These are phyloP conservation scores for Arctostaphylos glauca DNA, from an alignment of 148 eudicot genomes.

Conservation along the genomic window DNA sequence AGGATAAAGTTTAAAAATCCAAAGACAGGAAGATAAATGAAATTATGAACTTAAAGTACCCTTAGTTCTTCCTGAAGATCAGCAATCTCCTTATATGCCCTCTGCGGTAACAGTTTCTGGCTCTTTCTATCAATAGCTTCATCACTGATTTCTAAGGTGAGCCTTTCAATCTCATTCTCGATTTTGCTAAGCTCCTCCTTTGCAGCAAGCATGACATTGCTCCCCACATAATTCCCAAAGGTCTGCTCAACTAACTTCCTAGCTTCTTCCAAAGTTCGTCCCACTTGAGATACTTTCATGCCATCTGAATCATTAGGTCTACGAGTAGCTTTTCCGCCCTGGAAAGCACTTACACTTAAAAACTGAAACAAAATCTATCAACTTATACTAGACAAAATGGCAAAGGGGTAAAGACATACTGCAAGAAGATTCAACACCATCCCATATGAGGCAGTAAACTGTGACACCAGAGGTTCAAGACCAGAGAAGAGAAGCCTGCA, in stretches of 20 bases:
- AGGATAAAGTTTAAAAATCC: not conserved
- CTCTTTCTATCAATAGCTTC: conserved; percentile 82
- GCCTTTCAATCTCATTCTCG: conserved; percentile 66
- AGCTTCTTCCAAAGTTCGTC: conserved; percentile 91
- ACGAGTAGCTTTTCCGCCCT: conserved; percentile 88
- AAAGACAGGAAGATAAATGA: conserved; percentile 9
- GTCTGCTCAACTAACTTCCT: conserved; percentile 94
- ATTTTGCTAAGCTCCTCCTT: conserved; percentile 83
- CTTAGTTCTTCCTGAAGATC: conserved; percentile 78
- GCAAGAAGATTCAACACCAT: conserved; percentile 99
- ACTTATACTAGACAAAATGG: conserved; percentile 1
- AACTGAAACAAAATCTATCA: not conserved
- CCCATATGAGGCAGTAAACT: conserved; percentile 97
- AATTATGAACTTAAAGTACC: conserved; percentile 33
- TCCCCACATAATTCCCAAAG: conserved; percentile 98
- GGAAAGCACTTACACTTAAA: conserved; percentile 22
- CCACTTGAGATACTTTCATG: conserved; percentile 46
- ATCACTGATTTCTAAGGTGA: conserved; percentile 72
- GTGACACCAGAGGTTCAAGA: conserved; percentile 92
- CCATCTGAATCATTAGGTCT: conserved; percentile 56
- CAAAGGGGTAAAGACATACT: conserved; percentile 38
- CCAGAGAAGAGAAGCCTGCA: conserved; percentile 89
- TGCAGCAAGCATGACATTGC: conserved; percentile 96
- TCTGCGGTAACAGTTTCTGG: conserved; percentile 54
- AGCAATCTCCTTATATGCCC: conserved; percentile 79